These are phyloP conservation scores for Drosera capensis DNA, from an alignment of 148 eudicot genomes.

Conservation along the genomic window DNA sequence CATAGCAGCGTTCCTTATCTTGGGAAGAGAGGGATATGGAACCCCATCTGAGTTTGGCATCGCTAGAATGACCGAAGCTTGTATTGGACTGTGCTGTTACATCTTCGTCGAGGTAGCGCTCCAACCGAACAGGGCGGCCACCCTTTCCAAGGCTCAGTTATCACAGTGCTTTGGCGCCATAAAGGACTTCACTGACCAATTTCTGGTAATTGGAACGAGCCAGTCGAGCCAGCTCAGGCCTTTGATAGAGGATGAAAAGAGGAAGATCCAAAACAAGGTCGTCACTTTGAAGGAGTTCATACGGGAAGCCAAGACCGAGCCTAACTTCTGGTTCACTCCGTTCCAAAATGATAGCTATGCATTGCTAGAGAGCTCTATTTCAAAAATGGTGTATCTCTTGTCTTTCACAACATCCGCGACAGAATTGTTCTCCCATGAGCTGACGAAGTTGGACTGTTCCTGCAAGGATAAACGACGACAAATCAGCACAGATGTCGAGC, in stretches of 20 bases:
- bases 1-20: conserved; percentile 37
- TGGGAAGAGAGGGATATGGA: conserved; percentile 38
- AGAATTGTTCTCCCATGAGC: conserved; percentile 10
- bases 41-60: conserved; percentile 39
- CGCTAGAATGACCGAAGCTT: conserved; percentile 33
- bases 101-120: conserved; percentile 25
- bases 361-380: conserved; percentile 12
- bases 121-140: conserved; percentile 31
- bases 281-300: conserved; percentile 14
- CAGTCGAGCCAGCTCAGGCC: conserved; percentile 2
- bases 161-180: conserved; percentile 13
- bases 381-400: conserved; percentile 21
- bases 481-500: conserved; percentile 16
- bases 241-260: conserved; percentile 15
- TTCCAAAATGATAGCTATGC: conserved; percentile 22
- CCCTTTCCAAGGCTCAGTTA: conserved; percentile 21
- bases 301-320: conserved; percentile 33
- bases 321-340: conserved; percentile 44
- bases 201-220: conserved; percentile 2
- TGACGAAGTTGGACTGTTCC: conserved; percentile 1
- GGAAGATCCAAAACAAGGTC: conserved; percentile 13
- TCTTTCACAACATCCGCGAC: conserved; percentile 13
- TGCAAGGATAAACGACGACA: conserved; percentile 24
- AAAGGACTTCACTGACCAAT: conserved; percentile 13
- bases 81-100: conserved; percentile 33